Evolutionary conservation across 2,329 filamentous ascomycete genomes (phyloP).

Genomic region (Cytospora piceae): DNA sequence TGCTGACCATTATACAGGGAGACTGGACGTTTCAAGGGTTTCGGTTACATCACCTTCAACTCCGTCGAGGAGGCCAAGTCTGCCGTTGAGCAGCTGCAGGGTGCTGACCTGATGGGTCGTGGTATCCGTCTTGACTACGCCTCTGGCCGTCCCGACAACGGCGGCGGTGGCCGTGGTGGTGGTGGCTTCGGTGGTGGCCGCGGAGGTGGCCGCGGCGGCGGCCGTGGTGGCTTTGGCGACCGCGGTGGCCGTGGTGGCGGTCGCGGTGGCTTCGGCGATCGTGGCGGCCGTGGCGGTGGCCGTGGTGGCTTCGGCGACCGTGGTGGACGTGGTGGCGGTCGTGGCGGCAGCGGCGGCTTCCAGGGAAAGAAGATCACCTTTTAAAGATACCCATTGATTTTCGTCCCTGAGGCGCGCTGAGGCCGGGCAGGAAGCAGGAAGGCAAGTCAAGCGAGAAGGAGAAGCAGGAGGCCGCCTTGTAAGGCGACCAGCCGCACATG

Average conservation of each 20-base stretch:
- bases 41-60: conserved; percentile 85
- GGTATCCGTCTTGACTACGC: conserved; percentile 82
- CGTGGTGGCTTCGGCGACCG: conserved; percentile 47
- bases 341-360: conserved; percentile 59
- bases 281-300: conserved; percentile 43
- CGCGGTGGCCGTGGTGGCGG: conserved; percentile 49
- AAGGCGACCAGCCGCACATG: conserved; percentile 46
- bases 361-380: conserved; percentile 82
- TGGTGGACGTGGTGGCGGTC: conserved; percentile 43
- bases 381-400: conserved; percentile 39
- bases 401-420: conserved; percentile 1
- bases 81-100: conserved; percentile 67
- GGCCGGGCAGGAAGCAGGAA: conserved; percentile 1
- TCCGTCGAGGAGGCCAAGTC: conserved; percentile 81
- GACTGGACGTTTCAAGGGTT: conserved; percentile 84
- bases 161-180: conserved; percentile 55
- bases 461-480: conserved; percentile 74
- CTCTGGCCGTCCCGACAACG: conserved; percentile 58
- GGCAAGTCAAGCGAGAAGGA: conserved; percentile 38
- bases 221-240: conserved; percentile 57
- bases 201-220: conserved; percentile 46
- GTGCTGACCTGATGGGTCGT: conserved; percentile 70
- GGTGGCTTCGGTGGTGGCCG: conserved; percentile 49
- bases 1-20: conserved; percentile 57
- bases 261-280: conserved; percentile 49